Percentiles rank a stretch among this genome's conserved stretches.
These are phyloP conservation scores for Colletotrichum horii DNA, from an alignment of 2,329 filamentous ascomycete genomes.

Conservation along the genomic window DNA sequence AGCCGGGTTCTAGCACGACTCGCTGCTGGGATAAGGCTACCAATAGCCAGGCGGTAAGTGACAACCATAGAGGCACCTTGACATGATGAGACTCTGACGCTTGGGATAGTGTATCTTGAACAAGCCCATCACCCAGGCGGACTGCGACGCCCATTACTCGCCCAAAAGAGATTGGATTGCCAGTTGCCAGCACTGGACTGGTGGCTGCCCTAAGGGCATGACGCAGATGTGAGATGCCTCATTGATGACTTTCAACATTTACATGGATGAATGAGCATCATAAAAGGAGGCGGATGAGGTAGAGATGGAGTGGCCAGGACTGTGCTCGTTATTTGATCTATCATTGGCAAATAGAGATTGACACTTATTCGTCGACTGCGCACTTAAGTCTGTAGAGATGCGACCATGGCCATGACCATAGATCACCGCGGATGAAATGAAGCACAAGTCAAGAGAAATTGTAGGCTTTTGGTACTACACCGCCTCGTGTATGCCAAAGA, in stretches of 20 bases:
- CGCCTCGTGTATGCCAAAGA: too few relatives aligned
- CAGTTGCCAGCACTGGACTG: neutral
- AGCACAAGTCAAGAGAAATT: too few relatives aligned
- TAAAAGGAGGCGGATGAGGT: neutral
- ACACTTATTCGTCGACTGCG: too few relatives aligned
- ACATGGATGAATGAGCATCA: neutral
- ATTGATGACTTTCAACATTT: neutral
- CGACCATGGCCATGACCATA: too few relatives aligned
- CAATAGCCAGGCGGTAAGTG: neutral
- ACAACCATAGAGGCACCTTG: neutral
- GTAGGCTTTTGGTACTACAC: too few relatives aligned
- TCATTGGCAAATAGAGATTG: too few relatives aligned
- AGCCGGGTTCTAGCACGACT: neutral
- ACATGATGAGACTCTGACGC: accelerated
- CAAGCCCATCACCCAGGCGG: neutral
- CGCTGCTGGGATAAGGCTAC: neutral
- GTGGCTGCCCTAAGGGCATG: neutral
- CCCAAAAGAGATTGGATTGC: neutral
- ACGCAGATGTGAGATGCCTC: neutral
- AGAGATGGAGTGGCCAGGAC: neutral
- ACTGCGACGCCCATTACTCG: neutral
- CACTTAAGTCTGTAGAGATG: too few relatives aligned
- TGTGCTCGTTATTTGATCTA: too few relatives aligned
- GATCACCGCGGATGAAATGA: too few relatives aligned
- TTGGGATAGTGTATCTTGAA: neutral